phyloP scores from a whole-genome alignment of 208 protist genomes.

The Leishmania lainsoni region DNA sequence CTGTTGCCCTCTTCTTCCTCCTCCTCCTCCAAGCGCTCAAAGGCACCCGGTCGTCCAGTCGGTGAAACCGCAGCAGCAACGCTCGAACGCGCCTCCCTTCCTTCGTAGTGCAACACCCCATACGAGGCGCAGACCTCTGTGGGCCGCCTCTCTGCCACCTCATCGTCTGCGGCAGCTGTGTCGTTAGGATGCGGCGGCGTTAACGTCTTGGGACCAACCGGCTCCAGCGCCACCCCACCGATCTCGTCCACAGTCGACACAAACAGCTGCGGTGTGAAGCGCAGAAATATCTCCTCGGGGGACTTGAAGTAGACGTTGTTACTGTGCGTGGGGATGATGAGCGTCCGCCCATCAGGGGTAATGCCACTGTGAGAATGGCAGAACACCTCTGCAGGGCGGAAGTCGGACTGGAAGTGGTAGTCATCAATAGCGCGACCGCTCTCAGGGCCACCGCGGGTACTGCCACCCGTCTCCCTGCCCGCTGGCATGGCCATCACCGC shows the following conservation, averaged over 20 bases:
- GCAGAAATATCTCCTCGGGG: slow-evolving; percentile 58
- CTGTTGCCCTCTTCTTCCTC: neutral
- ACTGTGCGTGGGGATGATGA: slow-evolving; percentile 66
- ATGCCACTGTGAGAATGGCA: slow-evolving; percentile 63
- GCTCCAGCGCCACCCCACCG: slow-evolving; percentile 14
- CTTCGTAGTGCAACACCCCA: no score
- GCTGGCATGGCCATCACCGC: neutral
- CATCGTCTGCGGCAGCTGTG: neutral
- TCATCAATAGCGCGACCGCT: slow-evolving; percentile 17
- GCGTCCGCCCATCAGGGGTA: slow-evolving; percentile 54
- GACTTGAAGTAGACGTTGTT: slow-evolving; percentile 53
- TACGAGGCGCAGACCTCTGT: neutral
- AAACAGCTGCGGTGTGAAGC: slow-evolving; percentile 25
- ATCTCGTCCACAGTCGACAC: slow-evolving; percentile 19
- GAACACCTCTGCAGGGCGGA: slow-evolving; percentile 66
- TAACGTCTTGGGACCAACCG: neutral
- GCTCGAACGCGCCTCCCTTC: neutral
- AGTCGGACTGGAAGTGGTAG: slow-evolving; percentile 52
- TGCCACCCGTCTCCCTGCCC: slow-evolving; percentile 2
- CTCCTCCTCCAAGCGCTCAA: neutral
- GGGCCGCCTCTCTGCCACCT: neutral
- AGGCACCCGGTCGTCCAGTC: neutral
- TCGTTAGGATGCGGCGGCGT: neutral
- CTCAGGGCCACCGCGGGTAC: slow-evolving; percentile 5
- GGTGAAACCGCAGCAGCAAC: neutral